Percentiles rank a stretch among this genome's conserved stretches.
Evolutionary conservation across 352 stramenopile species (phyloP).

Genomic region (Globisporangium orthogonon): DNA sequence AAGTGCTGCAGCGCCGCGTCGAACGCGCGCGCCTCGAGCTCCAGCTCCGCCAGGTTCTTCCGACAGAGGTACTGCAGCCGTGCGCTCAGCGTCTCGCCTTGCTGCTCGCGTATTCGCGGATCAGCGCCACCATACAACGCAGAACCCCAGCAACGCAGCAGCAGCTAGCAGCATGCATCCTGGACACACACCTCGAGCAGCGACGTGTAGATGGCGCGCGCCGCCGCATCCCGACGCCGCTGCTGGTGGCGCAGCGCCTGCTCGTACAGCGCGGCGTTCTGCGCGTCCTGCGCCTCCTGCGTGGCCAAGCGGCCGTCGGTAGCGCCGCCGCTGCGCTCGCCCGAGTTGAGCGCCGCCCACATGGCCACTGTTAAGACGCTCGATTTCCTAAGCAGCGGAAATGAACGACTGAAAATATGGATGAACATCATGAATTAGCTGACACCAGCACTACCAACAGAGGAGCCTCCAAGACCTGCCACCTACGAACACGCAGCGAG

Average conservation of each 20-base stretch:
- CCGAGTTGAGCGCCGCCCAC: slow-evolving; percentile 62
- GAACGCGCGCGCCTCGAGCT: slow-evolving; percentile 34
- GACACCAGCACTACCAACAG: no score
- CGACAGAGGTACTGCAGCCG: slow-evolving; percentile 63
- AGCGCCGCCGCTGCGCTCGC: slow-evolving; percentile 17
- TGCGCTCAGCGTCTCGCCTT: slow-evolving; percentile 23
- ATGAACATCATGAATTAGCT: no score
- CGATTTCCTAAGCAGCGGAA: slow-evolving; percentile 15
- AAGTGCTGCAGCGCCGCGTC: slow-evolving; percentile 41
- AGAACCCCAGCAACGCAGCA: no score
- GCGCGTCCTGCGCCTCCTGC: slow-evolving; percentile 63
- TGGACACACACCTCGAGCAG: slow-evolving; percentile 23
- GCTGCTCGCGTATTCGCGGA: no score
- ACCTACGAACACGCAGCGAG: no score
- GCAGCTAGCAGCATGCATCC: no score
- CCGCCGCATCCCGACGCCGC: slow-evolving; percentile 29
- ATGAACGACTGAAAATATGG: neutral
- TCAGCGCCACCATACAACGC: no score
- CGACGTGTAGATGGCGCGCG: slow-evolving; percentile 31
- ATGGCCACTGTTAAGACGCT: slow-evolving; percentile 14
- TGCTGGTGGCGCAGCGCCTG: slow-evolving; percentile 63
- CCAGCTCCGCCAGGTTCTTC: slow-evolving; percentile 61
- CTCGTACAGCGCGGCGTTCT: slow-evolving; percentile 52
- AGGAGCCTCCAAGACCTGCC: no score
- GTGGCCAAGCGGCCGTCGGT: slow-evolving; percentile 28